These are phyloP conservation scores for Neonectria sp. DNA, from an alignment of 2,329 filamentous ascomycete genomes.

Conservation along the genomic window DNA sequence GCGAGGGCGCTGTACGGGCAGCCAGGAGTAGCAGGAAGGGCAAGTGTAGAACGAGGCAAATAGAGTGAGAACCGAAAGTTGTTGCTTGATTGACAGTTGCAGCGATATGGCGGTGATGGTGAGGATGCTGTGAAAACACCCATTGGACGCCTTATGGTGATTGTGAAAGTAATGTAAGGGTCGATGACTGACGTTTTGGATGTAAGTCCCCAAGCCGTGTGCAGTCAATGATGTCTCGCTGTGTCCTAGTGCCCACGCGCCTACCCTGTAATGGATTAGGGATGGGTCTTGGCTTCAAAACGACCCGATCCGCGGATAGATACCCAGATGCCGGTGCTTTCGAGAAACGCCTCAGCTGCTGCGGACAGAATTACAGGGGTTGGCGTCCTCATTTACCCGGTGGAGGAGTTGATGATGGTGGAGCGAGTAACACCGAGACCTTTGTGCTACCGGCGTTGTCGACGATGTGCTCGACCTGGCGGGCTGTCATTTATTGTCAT, in stretches of 20 bases:
- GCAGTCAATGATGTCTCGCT: no score
- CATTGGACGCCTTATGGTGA: background rate
- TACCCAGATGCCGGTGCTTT: background rate
- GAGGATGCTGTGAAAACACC: background rate
- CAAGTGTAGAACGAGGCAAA: conserved; percentile 18
- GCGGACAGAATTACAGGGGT: background rate
- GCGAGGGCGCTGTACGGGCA: conserved; percentile 27
- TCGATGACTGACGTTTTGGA: background rate
- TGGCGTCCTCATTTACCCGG: background rate
- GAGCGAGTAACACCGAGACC: background rate
- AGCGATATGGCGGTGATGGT: background rate
- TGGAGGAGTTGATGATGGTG: background rate
- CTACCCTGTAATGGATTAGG: background rate
- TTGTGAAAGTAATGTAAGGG: background rate
- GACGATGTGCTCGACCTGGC: background rate
- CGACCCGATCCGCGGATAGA: background rate
- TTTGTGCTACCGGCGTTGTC: background rate
- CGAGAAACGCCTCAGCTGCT: background rate
- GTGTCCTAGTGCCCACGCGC: no score
- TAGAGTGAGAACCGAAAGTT: background rate
- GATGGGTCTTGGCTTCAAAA: background rate
- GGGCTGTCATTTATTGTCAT: background rate
- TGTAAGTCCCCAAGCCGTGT: no score
- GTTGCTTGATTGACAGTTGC: no score
- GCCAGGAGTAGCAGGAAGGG: conserved; percentile 22